These are phyloP conservation scores for Salix viminalis DNA, from an alignment of 345 rosid genomes.

Conservation along the genomic window DNA sequence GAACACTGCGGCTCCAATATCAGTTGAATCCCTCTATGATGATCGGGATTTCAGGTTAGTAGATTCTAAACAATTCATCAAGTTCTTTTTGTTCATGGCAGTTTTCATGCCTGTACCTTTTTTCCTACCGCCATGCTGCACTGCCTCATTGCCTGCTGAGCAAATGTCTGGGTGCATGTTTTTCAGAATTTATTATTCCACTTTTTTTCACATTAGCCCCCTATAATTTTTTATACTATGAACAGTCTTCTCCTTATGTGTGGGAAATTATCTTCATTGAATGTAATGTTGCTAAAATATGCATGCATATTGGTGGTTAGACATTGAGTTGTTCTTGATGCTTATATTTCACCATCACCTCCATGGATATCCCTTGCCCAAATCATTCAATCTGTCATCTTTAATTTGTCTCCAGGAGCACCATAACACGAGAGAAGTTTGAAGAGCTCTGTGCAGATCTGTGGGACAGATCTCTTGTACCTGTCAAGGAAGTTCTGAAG, in stretches of 20 bases:
- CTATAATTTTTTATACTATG: not conserved
- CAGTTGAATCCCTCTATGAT: conserved; percentile 89
- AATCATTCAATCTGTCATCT: not conserved
- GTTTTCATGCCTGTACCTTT: conserved; percentile 1
- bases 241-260: not conserved
- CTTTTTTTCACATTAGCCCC: not conserved
- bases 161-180: conserved; percentile 1
- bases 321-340: not conserved
- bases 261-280: not conserved
- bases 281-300: not conserved
- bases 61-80: not conserved
- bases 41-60: conserved; percentile 89
- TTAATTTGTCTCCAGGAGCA: conserved; percentile 63
- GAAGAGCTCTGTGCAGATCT: conserved; percentile 93
- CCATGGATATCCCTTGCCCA: not conserved
- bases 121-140: not conserved
- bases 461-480: conserved; percentile 86
- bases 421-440: conserved; percentile 87
- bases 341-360: not conserved
- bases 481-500: conserved; percentile 70
- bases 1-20: conserved; percentile 79
- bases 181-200: not conserved
- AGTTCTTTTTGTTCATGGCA: not conserved
- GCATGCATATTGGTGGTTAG: not conserved
- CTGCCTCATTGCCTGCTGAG: not conserved